Evolutionary conservation across 2,329 filamentous ascomycete species (phyloP), one percentile per base, ranked within the genome.

Genomic region (Beauveria sp.): DNA sequence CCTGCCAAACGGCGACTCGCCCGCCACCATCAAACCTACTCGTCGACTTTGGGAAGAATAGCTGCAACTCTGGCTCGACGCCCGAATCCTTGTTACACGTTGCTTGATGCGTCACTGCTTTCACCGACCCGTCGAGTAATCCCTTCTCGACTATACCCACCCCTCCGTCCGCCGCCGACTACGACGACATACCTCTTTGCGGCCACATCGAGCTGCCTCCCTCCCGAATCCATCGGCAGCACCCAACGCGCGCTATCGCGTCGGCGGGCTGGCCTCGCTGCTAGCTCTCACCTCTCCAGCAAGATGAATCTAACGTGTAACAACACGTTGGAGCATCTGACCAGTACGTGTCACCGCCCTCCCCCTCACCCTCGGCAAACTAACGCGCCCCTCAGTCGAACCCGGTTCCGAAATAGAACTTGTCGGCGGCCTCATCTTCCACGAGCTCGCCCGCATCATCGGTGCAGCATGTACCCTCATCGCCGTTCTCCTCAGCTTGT

Each of bases 401-500:
- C 71, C 73, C 28, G 77, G 73, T 61, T 76, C 77, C 37, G 82
- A 84, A 70, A 71, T 71, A 52, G 69, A 74, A 52, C 71, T 85
- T 62, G 75, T 74, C 56, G 79, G 80, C 34, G 65, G 71, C 54
- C 68, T 84, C 61, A 83, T 78, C 64, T 85, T 85, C 65, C 82
- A 85, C 67, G 69, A 79, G 50, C 72, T 85, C 37, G 80, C 81
- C 40, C 72, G 83, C 62, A 74, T 84, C 62, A 76, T 85, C 48
- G 75, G 75, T 28, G 80, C 76, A 48, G 75, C 71, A 51, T 77
- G 75, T 55, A 77, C 82, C 5, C 68, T 81, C 61, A 70, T 85
- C 37, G 77, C 84, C 44, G 77, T 80, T n/a, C 57, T 77, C 50
- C 70, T 81, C 46, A 84, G 83, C 61, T 70, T 85, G 54, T 84